Base-by-base conservation (phyloP, 768 basidiomycete genomes). In the Hericium rajendrae region DNA sequence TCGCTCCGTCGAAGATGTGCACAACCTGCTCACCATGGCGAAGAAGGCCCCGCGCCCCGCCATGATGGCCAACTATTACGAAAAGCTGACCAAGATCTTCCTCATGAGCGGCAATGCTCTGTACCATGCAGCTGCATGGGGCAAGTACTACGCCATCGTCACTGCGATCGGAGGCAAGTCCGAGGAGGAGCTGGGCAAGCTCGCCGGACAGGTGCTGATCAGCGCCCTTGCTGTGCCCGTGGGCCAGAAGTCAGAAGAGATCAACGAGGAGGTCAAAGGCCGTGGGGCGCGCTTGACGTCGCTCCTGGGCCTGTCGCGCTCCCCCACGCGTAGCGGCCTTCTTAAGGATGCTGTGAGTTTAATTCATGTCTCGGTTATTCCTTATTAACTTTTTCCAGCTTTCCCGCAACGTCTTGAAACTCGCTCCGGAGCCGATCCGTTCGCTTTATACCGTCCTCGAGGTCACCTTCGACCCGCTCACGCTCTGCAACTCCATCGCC, bases 21-120 rank as follows among this genome's bases (percentile, higher is more conserved):
- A 98, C 75, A 93, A 94, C 65, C 80, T 98, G 38, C 83, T 99
- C 62, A 90, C 86, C 11, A 85, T 92, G 82, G 88, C 89, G 28
- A 95, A 95, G 71, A 95, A 94, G 72, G 84, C 91, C 0, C 91
- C 93, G 1, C 85, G 92, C 38, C 91, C 92, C 0, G 80, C 86
- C 12, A 95, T 97, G 93, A 97, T 98, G 94, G 92, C 93, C 58
- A 93, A 91, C 71, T 98, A 97, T 74, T 98, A 98, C 73, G 94
- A 97, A 71, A 97, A 98, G 73, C 83, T 97, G 62, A 91, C 94
- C 46, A 88, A 87, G 68, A 95, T 99, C 61, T 99, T 97, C 78
- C 78, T 94, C 65, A 95, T 94, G 77, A 91, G 88, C 59, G 90
- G 92, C 15, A 95, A 94, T 65, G 86, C 92, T 3, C 76, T 99